These are phyloP conservation scores for Hanseniaspora uvarum DNA, from an alignment of 1,139 yeast genomes.

Conservation along the genomic window DNA sequence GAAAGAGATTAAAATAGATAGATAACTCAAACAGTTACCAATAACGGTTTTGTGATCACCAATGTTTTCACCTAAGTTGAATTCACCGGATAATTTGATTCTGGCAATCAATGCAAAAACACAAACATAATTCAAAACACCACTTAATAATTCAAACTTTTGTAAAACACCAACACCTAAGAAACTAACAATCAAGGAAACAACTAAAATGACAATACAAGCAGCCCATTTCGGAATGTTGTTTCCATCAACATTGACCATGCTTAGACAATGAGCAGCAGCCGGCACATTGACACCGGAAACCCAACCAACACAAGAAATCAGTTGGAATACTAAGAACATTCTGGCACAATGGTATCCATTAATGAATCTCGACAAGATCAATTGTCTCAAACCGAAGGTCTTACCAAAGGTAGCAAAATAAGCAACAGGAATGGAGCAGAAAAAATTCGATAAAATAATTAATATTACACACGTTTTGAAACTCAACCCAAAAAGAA, in stretches of 20 bases:
- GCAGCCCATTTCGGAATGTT: conserved; percentile 78
- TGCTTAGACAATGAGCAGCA: conserved; percentile 67
- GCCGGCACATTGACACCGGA: conserved; percentile 71
- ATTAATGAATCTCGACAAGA: conserved; percentile 58
- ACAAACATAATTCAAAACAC: conserved; percentile 63
- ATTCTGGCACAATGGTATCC: conserved; percentile 63
- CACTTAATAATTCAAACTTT: conserved; percentile 63
- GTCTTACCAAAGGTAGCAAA: conserved; percentile 69
- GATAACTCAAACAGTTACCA: conserved; percentile 64
- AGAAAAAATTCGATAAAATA: conserved; percentile 58
- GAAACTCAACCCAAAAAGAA: conserved; percentile 40
- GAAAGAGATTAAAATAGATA: conserved; percentile 70
- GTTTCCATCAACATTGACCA: conserved; percentile 42
- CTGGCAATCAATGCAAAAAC: conserved; percentile 66
- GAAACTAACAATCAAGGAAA: conserved; percentile 58
- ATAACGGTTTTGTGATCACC: conserved; percentile 44
- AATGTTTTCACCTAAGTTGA: conserved; percentile 33
- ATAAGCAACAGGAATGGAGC: conserved; percentile 63
- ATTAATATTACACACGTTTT: conserved; percentile 52
- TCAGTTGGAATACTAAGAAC: conserved; percentile 61
- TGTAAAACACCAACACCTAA: conserved; percentile 75
- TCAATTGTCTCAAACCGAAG: conserved; percentile 75
- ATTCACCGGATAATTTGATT: conserved; percentile 51
- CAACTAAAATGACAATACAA: conserved; percentile 53
- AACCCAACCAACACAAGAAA: conserved; percentile 88